Evolutionary conservation across 2,329 filamentous ascomycete genomes (phyloP).

Genomic region (Periconia macrospinosa): DNA sequence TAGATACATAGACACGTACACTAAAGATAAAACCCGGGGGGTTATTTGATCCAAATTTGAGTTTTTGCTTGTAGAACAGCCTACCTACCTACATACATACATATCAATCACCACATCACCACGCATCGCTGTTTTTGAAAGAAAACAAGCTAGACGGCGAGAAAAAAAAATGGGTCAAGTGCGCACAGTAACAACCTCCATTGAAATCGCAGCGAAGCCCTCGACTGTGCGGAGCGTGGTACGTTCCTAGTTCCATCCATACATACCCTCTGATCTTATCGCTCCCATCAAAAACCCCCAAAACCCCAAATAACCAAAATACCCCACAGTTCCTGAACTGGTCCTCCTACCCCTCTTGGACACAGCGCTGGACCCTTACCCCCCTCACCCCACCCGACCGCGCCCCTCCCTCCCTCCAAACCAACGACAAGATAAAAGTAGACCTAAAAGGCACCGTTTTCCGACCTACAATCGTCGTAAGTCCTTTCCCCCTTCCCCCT

Average conservation of each 20-base stretch:
- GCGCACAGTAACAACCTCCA: not conserved
- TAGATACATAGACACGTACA: no score
- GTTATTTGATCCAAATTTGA: no score
- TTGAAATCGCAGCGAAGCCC: not conserved
- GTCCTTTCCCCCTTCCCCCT: not conserved
- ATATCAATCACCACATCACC: no score
- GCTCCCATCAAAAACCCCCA: no score
- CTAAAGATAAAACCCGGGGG: no score
- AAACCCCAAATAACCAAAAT: not conserved
- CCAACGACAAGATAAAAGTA: conserved; percentile 13
- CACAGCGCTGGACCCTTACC: conserved; percentile 13
- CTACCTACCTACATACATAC: no score
- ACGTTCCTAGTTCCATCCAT: not conserved
- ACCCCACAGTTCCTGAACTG: conserved; percentile 15
- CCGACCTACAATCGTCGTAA: conserved; percentile 9
- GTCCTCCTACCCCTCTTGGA: conserved; percentile 1
- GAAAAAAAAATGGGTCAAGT: no score
- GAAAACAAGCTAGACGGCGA: no score
- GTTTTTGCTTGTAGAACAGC: no score
- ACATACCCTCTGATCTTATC: not conserved
- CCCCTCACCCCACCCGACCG: conserved; percentile 15
- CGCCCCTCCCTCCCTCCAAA: conserved; percentile 6
- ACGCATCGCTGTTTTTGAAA: no score
- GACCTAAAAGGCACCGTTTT: conserved; percentile 10
- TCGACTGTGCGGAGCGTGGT: not conserved